Evolutionary conservation across 2,329 filamentous ascomycete species (phyloP).

Genomic region (Aspergillus pseudoviridinutans): DNA sequence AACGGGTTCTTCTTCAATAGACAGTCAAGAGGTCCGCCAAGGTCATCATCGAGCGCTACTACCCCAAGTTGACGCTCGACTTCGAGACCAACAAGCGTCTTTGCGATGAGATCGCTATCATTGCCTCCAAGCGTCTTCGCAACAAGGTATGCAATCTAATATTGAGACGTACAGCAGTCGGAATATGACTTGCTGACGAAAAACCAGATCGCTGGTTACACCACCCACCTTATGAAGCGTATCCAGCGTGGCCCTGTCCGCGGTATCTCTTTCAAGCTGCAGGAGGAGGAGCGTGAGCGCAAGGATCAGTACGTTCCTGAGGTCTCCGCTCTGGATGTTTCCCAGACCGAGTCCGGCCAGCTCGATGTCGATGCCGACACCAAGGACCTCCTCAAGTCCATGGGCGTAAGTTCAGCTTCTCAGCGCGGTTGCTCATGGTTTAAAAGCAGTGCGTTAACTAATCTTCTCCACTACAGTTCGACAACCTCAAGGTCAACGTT

Average conservation of each 20-base stretch:
- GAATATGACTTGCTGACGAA: neutral
- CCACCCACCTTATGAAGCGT: slow-evolving; percentile 99
- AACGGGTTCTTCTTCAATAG: slow-evolving; percentile 28
- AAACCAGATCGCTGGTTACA: slow-evolving; percentile 88
- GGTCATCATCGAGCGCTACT: slow-evolving; percentile 99
- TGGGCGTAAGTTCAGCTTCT: slow-evolving; percentile 71
- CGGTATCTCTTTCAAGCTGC: slow-evolving; percentile 99
- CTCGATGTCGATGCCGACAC: slow-evolving; percentile 96
- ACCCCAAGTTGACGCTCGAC: slow-evolving; percentile 96
- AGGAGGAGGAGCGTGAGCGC: slow-evolving; percentile 99
- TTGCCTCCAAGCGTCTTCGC: slow-evolving; percentile 96
- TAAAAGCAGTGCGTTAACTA: neutral
- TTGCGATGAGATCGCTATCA: slow-evolving; percentile 99
- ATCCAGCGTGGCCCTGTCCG: slow-evolving; percentile 99
- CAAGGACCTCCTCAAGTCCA: slow-evolving; percentile 97
- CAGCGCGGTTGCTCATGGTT: neutral
- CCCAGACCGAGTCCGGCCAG: slow-evolving; percentile 84
- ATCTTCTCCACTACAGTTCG: slow-evolving; percentile 65
- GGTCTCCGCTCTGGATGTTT: slow-evolving; percentile 97
- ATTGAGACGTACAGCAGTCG: neutral
- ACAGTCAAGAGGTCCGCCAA: slow-evolving; percentile 87
- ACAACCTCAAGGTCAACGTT: slow-evolving; percentile 95
- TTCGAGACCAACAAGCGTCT: slow-evolving; percentile 99
- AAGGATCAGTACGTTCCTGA: slow-evolving; percentile 99
- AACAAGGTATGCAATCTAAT: slow-evolving; percentile 70